Percentiles rank a stretch among this genome's conserved stretches.
Evolutionary conservation across 148 eudicot genomes (phyloP).

Genomic region (Spergularia marina): DNA sequence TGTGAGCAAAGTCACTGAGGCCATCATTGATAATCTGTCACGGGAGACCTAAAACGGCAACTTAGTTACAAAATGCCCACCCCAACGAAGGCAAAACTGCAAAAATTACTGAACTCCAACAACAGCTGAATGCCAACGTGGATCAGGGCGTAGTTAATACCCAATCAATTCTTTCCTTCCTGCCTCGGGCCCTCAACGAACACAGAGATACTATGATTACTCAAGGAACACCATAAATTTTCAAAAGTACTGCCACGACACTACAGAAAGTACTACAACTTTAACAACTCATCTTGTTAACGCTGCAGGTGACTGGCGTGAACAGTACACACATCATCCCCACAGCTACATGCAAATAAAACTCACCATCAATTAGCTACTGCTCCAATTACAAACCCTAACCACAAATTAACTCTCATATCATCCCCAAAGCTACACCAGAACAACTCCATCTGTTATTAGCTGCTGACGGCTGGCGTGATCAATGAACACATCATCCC

Average conservation of each 20-base stretch:
- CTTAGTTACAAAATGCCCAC: background rate
- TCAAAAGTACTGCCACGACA: background rate
- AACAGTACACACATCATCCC: background rate
- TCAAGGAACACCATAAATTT: background rate
- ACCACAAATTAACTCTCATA: too few relatives aligned
- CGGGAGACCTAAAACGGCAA: background rate
- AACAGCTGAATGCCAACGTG: background rate
- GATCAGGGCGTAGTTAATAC: background rate
- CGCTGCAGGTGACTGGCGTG: background rate
- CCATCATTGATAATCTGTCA: conserved; percentile 4
- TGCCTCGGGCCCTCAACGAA: background rate
- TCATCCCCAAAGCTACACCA: too few relatives aligned
- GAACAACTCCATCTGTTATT: too few relatives aligned
- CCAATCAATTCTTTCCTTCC: conserved; percentile 13
- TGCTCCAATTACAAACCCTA: too few relatives aligned
- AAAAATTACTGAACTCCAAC: background rate
- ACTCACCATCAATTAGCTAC: too few relatives aligned
- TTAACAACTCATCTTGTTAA: too few relatives aligned
- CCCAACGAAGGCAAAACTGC: background rate
- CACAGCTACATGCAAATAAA: background rate
- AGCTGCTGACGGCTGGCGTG: too few relatives aligned
- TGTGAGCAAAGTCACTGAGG: background rate
- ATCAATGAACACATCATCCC: background rate
- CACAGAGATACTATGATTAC: background rate
- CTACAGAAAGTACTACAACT: background rate